Conservation (phyloP, 2,329 filamentous ascomycete species). For the Sporothrix globosa region DNA sequence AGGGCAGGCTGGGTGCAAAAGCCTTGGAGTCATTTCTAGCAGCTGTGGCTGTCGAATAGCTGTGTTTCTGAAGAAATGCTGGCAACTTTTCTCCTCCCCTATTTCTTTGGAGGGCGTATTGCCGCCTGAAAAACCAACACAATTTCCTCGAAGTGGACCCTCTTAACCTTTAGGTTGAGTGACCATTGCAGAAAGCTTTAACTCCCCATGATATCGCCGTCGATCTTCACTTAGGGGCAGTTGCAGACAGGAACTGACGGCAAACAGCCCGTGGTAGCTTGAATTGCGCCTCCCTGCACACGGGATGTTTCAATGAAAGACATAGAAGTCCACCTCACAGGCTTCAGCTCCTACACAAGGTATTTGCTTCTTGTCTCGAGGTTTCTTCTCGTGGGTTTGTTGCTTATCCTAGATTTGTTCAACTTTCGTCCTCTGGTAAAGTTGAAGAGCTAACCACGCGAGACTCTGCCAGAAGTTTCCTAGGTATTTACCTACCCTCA, state of each 20-base stretch:
- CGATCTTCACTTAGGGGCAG: slow-evolving; percentile 40
- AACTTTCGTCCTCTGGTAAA: not conserved
- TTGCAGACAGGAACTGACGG: slow-evolving; percentile 28
- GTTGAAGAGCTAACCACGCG: not conserved
- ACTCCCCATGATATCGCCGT: slow-evolving; percentile 45
- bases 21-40: slow-evolving; percentile 31
- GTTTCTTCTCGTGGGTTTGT: not conserved
- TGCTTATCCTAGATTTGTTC: not conserved
- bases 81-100: slow-evolving; percentile 9
- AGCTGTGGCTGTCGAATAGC: slow-evolving; percentile 30
- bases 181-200: slow-evolving; percentile 36
- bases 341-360: not conserved
- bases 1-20: slow-evolving; percentile 30
- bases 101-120: slow-evolving; percentile 27
- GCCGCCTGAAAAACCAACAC: slow-evolving; percentile 37
- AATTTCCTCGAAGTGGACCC: slow-evolving; percentile 42
- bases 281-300: not conserved
- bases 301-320: not conserved
- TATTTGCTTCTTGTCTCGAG: not conserved
- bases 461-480: too few species aligned
- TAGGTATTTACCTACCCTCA: not conserved
- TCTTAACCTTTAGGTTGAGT: slow-evolving; percentile 40
- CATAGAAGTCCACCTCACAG: not conserved
- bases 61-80: slow-evolving; percentile 29
- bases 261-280: not conserved